Evolutionary conservation across 78 protist genomes (phyloP).

Genomic region (Cavenderia fasciculata): DNA sequence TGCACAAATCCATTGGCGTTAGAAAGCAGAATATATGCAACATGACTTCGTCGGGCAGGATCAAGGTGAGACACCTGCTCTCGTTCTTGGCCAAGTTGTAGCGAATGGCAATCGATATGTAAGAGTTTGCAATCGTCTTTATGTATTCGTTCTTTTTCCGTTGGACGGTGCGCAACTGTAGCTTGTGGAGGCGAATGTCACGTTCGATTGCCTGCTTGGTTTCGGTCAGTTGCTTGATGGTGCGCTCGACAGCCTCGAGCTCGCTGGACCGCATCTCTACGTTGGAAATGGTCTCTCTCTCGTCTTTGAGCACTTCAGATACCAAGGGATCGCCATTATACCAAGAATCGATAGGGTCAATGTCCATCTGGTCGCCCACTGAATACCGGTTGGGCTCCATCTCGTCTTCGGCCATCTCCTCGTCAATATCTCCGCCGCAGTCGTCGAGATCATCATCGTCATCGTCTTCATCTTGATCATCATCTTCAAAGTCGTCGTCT

Average conservation of each 20-base stretch:
- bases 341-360: slow-evolving; percentile 63
- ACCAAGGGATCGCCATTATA: slow-evolving; percentile 74
- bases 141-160: slow-evolving; percentile 54
- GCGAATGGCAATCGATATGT: slow-evolving; percentile 31
- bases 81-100: slow-evolving; percentile 37
- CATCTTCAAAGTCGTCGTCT: not conserved
- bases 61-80: slow-evolving; percentile 21
- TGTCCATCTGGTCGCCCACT: no score
- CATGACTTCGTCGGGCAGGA: slow-evolving; percentile 69
- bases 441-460: not conserved
- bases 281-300: slow-evolving; percentile 17
- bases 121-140: slow-evolving; percentile 51
- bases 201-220: slow-evolving; percentile 20
- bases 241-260: slow-evolving; percentile 33
- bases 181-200: slow-evolving; percentile 20
- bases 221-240: slow-evolving; percentile 19
- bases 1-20: slow-evolving; percentile 54
- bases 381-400: not conserved
- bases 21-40: slow-evolving; percentile 54
- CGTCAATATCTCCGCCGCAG: not conserved
- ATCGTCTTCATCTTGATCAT: not conserved
- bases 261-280: slow-evolving; percentile 32
- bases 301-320: slow-evolving; percentile 37
- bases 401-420: not conserved
- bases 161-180: slow-evolving; percentile 5